Conservation (phyloP, 495 filamentous ascomycete species). For the Trichoderma virens region DNA sequence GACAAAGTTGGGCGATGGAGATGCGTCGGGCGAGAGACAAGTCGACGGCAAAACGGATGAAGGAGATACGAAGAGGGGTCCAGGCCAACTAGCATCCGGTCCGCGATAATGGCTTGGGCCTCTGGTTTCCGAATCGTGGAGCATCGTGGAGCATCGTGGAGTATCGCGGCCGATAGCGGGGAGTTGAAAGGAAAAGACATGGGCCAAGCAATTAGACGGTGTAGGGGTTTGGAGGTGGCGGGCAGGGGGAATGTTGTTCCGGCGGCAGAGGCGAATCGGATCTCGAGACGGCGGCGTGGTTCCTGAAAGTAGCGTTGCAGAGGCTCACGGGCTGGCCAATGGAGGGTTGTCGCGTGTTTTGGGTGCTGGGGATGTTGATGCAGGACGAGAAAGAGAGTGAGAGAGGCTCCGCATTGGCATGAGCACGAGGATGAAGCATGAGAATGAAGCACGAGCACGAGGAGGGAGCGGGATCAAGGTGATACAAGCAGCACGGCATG, state of each 20-base stretch:
- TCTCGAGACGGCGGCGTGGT: background rate
- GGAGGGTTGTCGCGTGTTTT: background rate
- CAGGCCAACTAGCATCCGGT: background rate
- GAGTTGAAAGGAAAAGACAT: background rate
- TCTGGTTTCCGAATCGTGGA: constrained; percentile 1
- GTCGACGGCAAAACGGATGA: background rate
- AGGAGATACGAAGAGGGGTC: background rate
- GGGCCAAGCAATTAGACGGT: background rate
- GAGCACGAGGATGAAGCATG: too few species aligned
- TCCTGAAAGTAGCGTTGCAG: background rate
- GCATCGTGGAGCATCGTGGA: constrained; percentile 9
- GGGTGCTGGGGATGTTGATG: background rate
- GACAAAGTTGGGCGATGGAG: background rate
- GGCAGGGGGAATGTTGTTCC: background rate
- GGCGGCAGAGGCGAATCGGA: background rate
- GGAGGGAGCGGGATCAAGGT: background rate
- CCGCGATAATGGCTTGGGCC: background rate
- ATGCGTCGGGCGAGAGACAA: background rate
- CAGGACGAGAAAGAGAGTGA: background rate
- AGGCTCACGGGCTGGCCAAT: background rate
- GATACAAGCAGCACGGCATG: too few species aligned
- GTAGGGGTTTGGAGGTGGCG: background rate
- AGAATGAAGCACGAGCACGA: background rate
- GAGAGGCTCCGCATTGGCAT: too few species aligned
- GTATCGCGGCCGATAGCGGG: constrained; percentile 4